These are phyloP conservation scores for Talinum fruticosum DNA, from an alignment of 148 eudicot species.

Conservation along the genomic window DNA sequence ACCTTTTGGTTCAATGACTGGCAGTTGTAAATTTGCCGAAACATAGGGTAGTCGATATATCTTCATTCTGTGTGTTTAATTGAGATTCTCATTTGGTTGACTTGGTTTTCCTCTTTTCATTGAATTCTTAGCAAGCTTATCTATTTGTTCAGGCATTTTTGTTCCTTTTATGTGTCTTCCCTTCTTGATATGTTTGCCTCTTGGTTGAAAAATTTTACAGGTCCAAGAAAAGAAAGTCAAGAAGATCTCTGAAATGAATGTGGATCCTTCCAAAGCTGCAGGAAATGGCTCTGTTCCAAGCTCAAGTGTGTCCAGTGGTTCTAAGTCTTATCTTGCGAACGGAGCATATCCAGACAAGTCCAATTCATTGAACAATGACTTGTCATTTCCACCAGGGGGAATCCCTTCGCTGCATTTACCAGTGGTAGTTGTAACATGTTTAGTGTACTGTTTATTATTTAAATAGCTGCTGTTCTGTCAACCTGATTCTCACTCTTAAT, in stretches of 20 bases:
- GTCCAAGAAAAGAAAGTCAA: conserved; percentile 81
- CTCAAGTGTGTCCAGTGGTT: conserved; percentile 39
- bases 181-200: conserved; percentile 20
- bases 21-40: not conserved
- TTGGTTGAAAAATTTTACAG: conserved; percentile 32
- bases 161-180: not conserved
- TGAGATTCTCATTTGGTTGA: not conserved
- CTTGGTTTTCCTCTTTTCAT: not conserved
- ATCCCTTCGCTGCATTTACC: conserved; percentile 60
- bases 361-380: conserved; percentile 37
- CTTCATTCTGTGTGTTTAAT: conserved; percentile 7
- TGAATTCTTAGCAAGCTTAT: not conserved
- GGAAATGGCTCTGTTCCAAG: conserved; percentile 51
- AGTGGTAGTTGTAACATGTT: conserved; percentile 58
- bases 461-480: not conserved
- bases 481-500: too few relatives aligned
- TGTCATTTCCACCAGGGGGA: conserved; percentile 44
- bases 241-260: conserved; percentile 62
- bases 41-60: not conserved
- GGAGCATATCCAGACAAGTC: conserved; percentile 48
- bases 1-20: not conserved
- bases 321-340: conserved; percentile 42
- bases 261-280: conserved; percentile 45
- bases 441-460: not conserved
- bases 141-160: not conserved